phyloP scores from a whole-genome alignment of 495 filamentous ascomycete species.

The Aspergillus nidulans region DNA sequence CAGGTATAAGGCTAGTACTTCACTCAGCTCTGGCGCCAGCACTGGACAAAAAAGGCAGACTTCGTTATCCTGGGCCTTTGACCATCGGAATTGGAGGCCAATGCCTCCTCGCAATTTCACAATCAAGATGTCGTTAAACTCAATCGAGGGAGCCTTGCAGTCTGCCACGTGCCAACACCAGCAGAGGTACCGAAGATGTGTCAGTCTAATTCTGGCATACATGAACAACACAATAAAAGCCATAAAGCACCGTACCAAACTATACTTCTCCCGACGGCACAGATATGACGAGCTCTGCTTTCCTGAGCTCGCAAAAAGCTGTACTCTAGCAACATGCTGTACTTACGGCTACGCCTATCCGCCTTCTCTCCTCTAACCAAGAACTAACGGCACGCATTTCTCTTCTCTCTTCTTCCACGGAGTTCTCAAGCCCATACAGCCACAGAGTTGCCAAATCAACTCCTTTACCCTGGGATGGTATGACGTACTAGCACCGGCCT shows the following conservation, averaged over 20 bases:
- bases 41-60: no score
- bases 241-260: not conserved
- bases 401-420: conserved; percentile 44
- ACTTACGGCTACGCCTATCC: conserved; percentile 31
- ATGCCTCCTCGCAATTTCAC: no score
- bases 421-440: conserved; percentile 36
- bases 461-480: conserved; percentile 32
- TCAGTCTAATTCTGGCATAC: conserved; percentile 6
- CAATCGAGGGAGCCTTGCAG: not conserved
- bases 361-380: conserved; percentile 11
- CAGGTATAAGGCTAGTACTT: no score
- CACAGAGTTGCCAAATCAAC: conserved; percentile 41
- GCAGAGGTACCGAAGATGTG: conserved; percentile 10
- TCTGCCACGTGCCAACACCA: not conserved
- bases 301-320: conserved; percentile 10
- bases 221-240: not conserved
- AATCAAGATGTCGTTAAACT: no score
- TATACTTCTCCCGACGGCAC: no score
- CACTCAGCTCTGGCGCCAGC: no score
- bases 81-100: not conserved
- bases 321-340: conserved; percentile 20
- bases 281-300: conserved; percentile 19
- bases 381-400: conserved; percentile 28
- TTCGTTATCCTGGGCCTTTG: no score
- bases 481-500: conserved; percentile 43